Conservation (phyloP, 2,329 filamentous ascomycete species). For the Talaromyces sp. region DNA sequence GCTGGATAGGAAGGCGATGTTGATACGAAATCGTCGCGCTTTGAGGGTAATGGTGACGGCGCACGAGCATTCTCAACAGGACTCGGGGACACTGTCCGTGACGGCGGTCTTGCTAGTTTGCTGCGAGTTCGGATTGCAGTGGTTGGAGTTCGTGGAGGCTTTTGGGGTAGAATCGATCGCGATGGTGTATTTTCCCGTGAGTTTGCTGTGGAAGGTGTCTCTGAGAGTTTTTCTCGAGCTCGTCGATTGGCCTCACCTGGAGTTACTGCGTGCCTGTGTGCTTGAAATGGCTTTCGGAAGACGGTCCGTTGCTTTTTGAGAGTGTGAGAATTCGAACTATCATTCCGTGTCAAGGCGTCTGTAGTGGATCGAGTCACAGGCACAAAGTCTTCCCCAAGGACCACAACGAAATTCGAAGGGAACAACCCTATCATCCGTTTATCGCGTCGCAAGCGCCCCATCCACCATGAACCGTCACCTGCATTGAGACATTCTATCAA, state of each 20-base stretch:
- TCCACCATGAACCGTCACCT: constrained; percentile 98
- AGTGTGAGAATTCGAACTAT: constrained; percentile 37
- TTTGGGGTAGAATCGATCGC: constrained; percentile 29
- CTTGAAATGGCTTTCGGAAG: constrained; percentile 60
- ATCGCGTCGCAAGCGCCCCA: constrained; percentile 82
- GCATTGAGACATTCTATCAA: constrained; percentile 97
- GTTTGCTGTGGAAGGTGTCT: constrained; percentile 32
- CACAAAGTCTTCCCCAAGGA: constrained; percentile 78
- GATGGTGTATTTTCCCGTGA: constrained; percentile 32
- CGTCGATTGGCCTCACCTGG: constrained; percentile 32
- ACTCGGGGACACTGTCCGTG: constrained; percentile 14
- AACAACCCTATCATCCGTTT: constrained; percentile 87
- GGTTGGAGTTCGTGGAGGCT: constrained; percentile 29
- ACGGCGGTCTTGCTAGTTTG: constrained; percentile 25
- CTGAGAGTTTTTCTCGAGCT: constrained; percentile 33
- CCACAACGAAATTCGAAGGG: constrained; percentile 93
- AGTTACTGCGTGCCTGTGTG: constrained; percentile 50
- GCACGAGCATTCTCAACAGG: not conserved
- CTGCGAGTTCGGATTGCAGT: constrained; percentile 36
- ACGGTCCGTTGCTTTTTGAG: constrained; percentile 56
- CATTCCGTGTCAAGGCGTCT: constrained; percentile 41
- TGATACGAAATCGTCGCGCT: constrained; percentile 9
- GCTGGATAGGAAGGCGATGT: constrained; percentile 16
- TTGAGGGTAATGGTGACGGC: constrained; percentile 4
- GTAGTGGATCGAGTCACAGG: constrained; percentile 52